These are phyloP conservation scores for Westerdykella sp. DNA, from an alignment of 2,329 filamentous ascomycete genomes.

Conservation along the genomic window DNA sequence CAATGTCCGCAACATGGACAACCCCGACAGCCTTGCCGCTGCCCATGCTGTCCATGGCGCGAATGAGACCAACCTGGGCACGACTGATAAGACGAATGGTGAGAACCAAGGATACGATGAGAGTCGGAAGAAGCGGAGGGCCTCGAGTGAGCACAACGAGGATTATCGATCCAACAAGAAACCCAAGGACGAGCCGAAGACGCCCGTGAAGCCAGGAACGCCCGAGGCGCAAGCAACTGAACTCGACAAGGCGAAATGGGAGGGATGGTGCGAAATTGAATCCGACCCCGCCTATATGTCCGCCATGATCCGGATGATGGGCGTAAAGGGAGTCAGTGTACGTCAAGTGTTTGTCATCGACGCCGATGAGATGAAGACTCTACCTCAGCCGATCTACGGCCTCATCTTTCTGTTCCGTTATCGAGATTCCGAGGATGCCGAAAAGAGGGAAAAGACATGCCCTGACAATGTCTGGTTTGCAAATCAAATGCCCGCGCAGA, in stretches of 20 bases:
- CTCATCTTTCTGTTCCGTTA: slow-evolving; percentile 85
- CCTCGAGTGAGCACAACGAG: slow-evolving; percentile 4
- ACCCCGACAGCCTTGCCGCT: too few species aligned
- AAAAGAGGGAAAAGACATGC: slow-evolving; percentile 49
- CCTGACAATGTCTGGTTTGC: slow-evolving; percentile 80
- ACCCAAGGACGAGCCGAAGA: slow-evolving; percentile 6
- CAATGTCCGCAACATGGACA: too few species aligned
- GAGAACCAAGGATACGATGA: too few species aligned
- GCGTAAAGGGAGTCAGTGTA: slow-evolving; percentile 65
- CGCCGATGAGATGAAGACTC: slow-evolving; percentile 18
- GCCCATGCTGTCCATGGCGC: too few species aligned
- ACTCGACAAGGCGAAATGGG: slow-evolving; percentile 48
- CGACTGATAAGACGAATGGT: too few species aligned
- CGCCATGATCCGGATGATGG: slow-evolving; percentile 71
- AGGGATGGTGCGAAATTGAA: slow-evolving; percentile 77
- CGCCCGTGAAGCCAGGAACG: not conserved
- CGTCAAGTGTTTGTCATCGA: slow-evolving; percentile 73
- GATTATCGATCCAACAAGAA: slow-evolving; percentile 15
- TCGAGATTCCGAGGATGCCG: slow-evolving; percentile 47
- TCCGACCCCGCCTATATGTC: slow-evolving; percentile 87
- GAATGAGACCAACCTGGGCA: too few species aligned
- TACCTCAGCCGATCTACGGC: slow-evolving; percentile 55
- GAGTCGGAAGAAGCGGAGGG: slow-evolving; percentile 12
- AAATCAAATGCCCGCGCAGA: slow-evolving; percentile 65
- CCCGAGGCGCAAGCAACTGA: slow-evolving; percentile 27